phyloP scores from a whole-genome alignment of 2,329 filamentous ascomycete species.

The Pseudogymnoascus pannorum region DNA sequence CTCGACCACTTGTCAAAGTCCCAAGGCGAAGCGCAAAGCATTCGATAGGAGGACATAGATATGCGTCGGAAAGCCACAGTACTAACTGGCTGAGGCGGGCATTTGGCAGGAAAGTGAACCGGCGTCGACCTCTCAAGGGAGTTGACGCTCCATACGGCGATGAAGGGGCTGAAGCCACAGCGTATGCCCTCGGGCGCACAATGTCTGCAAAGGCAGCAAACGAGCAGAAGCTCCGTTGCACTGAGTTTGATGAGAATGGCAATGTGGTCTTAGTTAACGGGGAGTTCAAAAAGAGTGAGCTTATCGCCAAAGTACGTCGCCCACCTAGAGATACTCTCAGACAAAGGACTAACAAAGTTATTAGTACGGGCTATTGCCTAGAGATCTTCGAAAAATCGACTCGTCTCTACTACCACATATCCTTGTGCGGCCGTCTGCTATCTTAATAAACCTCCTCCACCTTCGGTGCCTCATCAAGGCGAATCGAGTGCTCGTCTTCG shows the following conservation, averaged over 20 bases:
- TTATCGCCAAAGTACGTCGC: conserved; percentile 74
- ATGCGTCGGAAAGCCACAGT: conserved; percentile 15
- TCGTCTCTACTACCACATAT: conserved; percentile 94
- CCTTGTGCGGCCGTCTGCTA: conserved; percentile 83
- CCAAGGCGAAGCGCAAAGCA: conserved; percentile 9
- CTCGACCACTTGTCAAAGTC: neutral
- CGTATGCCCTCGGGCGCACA: conserved; percentile 63
- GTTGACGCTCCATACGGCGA: conserved; percentile 53
- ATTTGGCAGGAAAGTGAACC: conserved; percentile 9
- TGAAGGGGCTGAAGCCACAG: conserved; percentile 50
- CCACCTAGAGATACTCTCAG: conserved; percentile 14
- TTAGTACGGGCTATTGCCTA: conserved; percentile 84
- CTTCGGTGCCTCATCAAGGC: conserved; percentile 92
- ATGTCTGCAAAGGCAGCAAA: conserved; percentile 70
- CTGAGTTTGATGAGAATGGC: conserved; percentile 87
- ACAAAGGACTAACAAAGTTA: neutral
- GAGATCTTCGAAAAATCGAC: conserved; percentile 95
- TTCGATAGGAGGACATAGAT: conserved; percentile 15
- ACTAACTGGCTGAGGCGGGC: conserved; percentile 6
- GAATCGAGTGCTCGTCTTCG: conserved; percentile 89
- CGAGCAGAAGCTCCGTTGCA: conserved; percentile 82
- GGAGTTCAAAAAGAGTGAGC: conserved; percentile 94
- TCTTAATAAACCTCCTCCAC: conserved; percentile 93
- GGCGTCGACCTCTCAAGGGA: conserved; percentile 38
- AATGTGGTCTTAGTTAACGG: conserved; percentile 88